These are phyloP conservation scores for Micractinium conductrix DNA, from an alignment of 139 green algal species.

Conservation along the genomic window DNA sequence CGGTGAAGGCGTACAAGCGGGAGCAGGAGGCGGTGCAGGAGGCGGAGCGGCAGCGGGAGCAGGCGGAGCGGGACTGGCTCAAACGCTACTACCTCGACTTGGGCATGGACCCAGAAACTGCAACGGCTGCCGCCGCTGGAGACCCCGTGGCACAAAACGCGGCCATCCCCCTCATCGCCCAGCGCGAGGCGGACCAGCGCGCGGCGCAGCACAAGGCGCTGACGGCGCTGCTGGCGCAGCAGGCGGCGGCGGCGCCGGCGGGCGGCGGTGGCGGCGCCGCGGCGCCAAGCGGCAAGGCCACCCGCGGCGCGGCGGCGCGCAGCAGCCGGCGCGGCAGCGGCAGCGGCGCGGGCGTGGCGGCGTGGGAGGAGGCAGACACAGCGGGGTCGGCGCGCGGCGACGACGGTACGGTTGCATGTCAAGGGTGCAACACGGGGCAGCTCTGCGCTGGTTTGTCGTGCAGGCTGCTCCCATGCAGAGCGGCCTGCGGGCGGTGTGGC, in stretches of 20 bases:
- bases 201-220: neutral
- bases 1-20: neutral
- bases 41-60: slow-evolving; percentile 13
- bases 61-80: slow-evolving; percentile 9
- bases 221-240: neutral
- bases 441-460: too few relatives aligned
- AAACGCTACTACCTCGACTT: slow-evolving; percentile 13
- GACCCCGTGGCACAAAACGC: neutral
- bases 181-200: neutral
- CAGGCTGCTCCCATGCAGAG: too few relatives aligned
- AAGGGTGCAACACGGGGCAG: too few relatives aligned
- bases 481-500: too few relatives aligned
- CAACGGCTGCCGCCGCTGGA: neutral
- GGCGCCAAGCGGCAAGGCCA: neutral
- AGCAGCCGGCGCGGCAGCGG: neutral
- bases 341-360: neutral
- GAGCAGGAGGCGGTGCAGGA: slow-evolving; percentile 19
- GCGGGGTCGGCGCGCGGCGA: neutral
- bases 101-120: neutral
- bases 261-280: neutral
- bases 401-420: neutral
- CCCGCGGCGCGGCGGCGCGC: neutral
- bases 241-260: neutral
- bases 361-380: slow-evolving; percentile 4
- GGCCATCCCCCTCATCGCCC: neutral